Evolutionary conservation across 192 early-diverging fungal species (phyloP), one percentile per base, ranked within the genome.

Genomic region (Entomortierella lignicola): DNA sequence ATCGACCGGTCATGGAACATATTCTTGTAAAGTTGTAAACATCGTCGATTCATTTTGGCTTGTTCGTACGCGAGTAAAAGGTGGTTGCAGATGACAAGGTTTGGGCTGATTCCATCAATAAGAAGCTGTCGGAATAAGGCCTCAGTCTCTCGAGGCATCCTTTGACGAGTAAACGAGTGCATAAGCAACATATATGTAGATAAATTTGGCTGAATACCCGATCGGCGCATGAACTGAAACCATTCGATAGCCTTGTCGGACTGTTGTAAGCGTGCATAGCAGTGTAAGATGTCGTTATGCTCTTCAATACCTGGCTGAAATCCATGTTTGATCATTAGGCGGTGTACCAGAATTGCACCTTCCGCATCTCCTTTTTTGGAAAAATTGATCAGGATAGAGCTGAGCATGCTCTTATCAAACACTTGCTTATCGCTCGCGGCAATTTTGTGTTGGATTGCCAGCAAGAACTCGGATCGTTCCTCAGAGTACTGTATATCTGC

Each of bases 281-380:
- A 68, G 11, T 70, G 75, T n/a, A 79, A 37, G 17, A 79, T 70
- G 8, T 56, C 48, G 42, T 79, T 79, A 39, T 70, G 29, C 29
- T 79, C 57, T n/a, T 48, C 27, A 17, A 63, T 61, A 10, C 18
- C 55, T 1, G 68, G 67, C 8, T 17, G 17, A 37, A 60, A 70
- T 54, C 75, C 75, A 32, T 79, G 52, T 2, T 54, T 58, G 13
- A 17, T 21, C 68, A 70, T 79, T 50, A 79, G 27, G 12, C 57
- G 55, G 29, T 60, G 30, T 1, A 63, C 57, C 51, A 70, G 23
- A 21, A 69, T 52, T 11, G 67, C 75, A 20, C 75, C 67, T 17
- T 79, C 75, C 0, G 47, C 55, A 65, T 79, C 75, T 3, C 75
- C 75, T 48, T 79, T 70, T 31, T 79, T 79, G 1, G 67, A 64